Percentiles rank a stretch among this genome's conserved stretches.
These are phyloP conservation scores for Puccinia brachypodii DNA, from an alignment of 1,284 basidiomycete genomes.

Conservation along the genomic window DNA sequence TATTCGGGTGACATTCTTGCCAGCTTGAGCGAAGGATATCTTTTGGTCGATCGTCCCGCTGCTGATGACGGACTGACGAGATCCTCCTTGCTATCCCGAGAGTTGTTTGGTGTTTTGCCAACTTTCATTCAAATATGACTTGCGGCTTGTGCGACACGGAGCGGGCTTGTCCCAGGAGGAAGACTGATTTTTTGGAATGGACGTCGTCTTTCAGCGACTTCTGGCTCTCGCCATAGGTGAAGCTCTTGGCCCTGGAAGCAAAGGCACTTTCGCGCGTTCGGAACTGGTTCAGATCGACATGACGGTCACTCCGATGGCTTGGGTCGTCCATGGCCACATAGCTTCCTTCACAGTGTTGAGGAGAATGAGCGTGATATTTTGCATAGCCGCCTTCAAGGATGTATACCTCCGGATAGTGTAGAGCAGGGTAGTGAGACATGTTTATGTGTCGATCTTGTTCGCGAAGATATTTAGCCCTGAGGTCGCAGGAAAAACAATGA, in stretches of 20 bases:
- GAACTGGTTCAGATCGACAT: slow-evolving; percentile 85
- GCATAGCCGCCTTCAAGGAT: slow-evolving; percentile 94
- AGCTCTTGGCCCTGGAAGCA: slow-evolving; percentile 81
- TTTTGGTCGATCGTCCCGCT: neutral
- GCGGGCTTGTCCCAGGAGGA: neutral
- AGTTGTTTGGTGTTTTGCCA: neutral
- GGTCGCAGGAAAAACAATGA: slow-evolving; percentile 47
- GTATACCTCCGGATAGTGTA: slow-evolving; percentile 96
- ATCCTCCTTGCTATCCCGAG: neutral
- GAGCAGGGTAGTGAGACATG: slow-evolving; percentile 81
- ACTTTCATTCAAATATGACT: neutral
- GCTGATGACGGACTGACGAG: neutral
- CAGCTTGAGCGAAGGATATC: neutral
- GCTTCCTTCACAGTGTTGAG: slow-evolving; percentile 9
- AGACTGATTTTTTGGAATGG: neutral
- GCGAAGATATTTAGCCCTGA: slow-evolving; percentile 84
- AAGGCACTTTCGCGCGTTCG: slow-evolving; percentile 64
- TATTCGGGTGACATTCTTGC: neutral
- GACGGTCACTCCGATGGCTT: slow-evolving; percentile 71
- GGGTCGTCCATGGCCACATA: slow-evolving; percentile 97
- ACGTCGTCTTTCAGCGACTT: neutral
- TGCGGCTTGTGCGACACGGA: neutral
- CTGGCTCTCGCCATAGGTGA: slow-evolving; percentile 71
- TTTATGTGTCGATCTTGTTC: slow-evolving; percentile 85
- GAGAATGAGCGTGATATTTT: slow-evolving; percentile 60